A percentile compares a stretch with the other conserved stretches of the same genome.
Conservation (phyloP, 2,329 filamentous ascomycete genomes). For the Fusarium sp. region DNA sequence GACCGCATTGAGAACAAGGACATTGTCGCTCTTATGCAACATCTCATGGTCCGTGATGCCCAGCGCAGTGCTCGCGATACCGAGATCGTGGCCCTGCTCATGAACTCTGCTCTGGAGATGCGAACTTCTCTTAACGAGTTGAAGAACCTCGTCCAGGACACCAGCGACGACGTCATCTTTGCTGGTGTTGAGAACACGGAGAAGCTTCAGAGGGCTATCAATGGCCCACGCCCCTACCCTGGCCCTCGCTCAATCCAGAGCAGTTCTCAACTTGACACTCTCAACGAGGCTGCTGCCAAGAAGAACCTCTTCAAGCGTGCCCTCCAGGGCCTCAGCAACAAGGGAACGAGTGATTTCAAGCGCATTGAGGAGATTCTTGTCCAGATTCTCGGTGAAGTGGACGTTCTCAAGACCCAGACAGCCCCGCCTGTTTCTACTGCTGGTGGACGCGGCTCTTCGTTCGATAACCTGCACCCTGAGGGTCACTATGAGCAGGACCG, state of each 20-base stretch:
- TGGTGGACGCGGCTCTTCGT: constrained; percentile 70
- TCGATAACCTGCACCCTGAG: constrained; percentile 74
- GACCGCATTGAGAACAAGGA: constrained; percentile 96
- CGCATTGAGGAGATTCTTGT: constrained; percentile 94
- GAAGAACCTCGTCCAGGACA: constrained; percentile 90
- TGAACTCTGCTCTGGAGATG: constrained; percentile 96
- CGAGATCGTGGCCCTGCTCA: constrained; percentile 93
- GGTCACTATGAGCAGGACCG: constrained; percentile 74
- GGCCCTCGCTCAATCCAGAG: constrained; percentile 71
- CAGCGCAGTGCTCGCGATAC: constrained; percentile 96
- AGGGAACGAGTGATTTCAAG: constrained; percentile 87
- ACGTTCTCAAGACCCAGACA: constrained; percentile 77
- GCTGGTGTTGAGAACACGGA: constrained; percentile 90
- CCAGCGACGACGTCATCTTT: constrained; percentile 86
- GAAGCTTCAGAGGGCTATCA: constrained; percentile 83
- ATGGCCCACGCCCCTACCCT: constrained; percentile 87
- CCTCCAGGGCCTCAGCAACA: constrained; percentile 88
- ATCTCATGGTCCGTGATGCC: constrained; percentile 95
- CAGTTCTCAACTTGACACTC: constrained; percentile 65
- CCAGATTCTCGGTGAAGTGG: constrained; percentile 91
- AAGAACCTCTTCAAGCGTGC: constrained; percentile 95
- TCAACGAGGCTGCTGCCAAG: constrained; percentile 75
- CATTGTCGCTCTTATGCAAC: constrained; percentile 97
- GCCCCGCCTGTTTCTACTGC: constrained; percentile 51
- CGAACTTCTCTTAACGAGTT: constrained; percentile 95